Evolutionary conservation across 345 rosid species (phyloP), one percentile per base, ranked within the genome.

Genomic region (Leavenworthia alabamica): DNA sequence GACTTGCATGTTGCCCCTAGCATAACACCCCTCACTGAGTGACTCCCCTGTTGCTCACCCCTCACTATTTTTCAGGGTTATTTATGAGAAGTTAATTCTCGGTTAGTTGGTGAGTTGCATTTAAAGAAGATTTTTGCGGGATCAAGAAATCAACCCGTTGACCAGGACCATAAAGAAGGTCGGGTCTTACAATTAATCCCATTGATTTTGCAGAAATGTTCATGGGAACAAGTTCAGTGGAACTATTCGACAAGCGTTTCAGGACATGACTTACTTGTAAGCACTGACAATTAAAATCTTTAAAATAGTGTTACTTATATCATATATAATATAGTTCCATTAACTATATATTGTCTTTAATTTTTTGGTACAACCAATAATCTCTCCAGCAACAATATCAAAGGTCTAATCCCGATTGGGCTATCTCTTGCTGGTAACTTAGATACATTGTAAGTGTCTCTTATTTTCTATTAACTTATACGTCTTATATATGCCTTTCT

Each of bases 221-320:
- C 86, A 93, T 11, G 94, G 96, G 32, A 93, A 93, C 77, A 84
- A 78, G 73, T 77, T 87, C 63, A 81, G 63, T 31, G 99, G 92
- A 45, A 80, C 86, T 35, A 85, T 89, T 40, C 97, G 96, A 7
- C 82, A 73, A 60, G 79, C 81, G 13, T 81, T 93, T 66, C 88
- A 85, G 79, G 88, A 82, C 59, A 84, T 93, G 92, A 82, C 99
- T 31, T 79, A 87, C 72, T 64, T 93, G 99, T 93, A 80, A 87
- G 90, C 77, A 5, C 39, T 24, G 17, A 14, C 24, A 16, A 11
- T 12, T 36, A n/a, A n/a, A 16, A 11, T 20, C 43, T n/a, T 29
- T 40, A n/a, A n/a, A n/a, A n/a, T n/a, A n/a, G n/a, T n/a, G n/a
- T n/a, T n/a, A n/a, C 48, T 49, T 2, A 20, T 64, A 29, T 42